Evolutionary conservation across 2,329 filamentous ascomycete species (phyloP).

Genomic region (Tolypocladium ovalisporum): DNA sequence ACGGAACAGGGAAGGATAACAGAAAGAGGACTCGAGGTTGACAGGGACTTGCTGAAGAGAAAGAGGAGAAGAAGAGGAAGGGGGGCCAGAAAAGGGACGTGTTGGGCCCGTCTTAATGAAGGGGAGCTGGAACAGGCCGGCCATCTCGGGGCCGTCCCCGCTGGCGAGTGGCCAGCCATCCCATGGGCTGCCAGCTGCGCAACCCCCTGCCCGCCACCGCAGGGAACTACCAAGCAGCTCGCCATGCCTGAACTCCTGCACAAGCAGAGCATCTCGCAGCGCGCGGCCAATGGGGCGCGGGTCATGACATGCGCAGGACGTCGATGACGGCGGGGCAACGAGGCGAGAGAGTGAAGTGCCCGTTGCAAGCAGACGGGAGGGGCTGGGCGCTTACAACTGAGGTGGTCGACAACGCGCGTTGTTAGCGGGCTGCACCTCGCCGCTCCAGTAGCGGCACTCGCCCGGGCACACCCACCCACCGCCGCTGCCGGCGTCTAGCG

Average conservation of each 20-base stretch:
- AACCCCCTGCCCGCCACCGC: background rate
- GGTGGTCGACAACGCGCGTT: too few species aligned
- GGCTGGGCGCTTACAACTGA: background rate
- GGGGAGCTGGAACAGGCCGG: background rate
- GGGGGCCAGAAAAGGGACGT: conserved; percentile 12
- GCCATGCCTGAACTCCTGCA: background rate
- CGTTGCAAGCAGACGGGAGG: too few species aligned
- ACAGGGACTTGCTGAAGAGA: conserved; percentile 56
- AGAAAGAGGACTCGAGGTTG: conserved; percentile 44
- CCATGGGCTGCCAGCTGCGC: background rate
- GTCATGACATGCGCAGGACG: background rate
- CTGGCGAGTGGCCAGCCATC: background rate
- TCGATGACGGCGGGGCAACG: background rate
- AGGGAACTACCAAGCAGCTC: background rate
- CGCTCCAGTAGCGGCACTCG: conserved; percentile 2
- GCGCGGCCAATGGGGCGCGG: background rate
- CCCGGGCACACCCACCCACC: background rate
- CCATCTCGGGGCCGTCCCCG: background rate
- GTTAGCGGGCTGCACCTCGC: background rate
- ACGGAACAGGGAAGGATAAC: conserved; percentile 19
- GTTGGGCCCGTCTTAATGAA: conserved; percentile 9
- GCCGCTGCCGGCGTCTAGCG: conserved; percentile 11
- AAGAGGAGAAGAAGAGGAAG: conserved; percentile 30
- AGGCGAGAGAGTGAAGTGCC: too few species aligned
- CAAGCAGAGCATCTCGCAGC: background rate